These are phyloP conservation scores for Alternaria infectoria DNA, from an alignment of 2,329 filamentous ascomycete genomes.

Conservation along the genomic window DNA sequence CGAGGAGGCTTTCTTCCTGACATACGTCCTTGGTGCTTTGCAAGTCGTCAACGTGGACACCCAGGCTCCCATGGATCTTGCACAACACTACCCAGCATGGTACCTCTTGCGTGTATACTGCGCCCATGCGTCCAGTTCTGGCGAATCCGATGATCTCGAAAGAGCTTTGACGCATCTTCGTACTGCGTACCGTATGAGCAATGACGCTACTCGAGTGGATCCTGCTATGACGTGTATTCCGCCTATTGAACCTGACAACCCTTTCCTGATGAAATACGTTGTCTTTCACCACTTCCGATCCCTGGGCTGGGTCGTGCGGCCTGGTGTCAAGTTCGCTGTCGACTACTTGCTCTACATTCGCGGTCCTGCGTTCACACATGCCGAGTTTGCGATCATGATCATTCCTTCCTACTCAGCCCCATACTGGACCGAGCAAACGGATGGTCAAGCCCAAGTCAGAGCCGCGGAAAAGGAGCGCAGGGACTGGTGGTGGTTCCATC, in stretches of 20 bases:
- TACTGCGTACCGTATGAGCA: constrained; percentile 19
- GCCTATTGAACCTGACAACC: constrained; percentile 73
- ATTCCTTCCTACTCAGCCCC: constrained; percentile 79
- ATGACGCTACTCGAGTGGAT: constrained; percentile 10
- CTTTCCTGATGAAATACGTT: constrained; percentile 84
- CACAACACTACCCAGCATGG: constrained; percentile 49
- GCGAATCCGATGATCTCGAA: constrained; percentile 18
- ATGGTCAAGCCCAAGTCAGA: constrained; percentile 20
- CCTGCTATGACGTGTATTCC: constrained; percentile 13
- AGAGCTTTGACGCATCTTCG: constrained; percentile 10
- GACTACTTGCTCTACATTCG: constrained; percentile 95
- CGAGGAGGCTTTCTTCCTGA: constrained; percentile 91
- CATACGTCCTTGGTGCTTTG: constrained; percentile 79
- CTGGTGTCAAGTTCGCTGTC: constrained; percentile 91
- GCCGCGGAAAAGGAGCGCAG: constrained; percentile 52
- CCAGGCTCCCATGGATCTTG: constrained; percentile 44
- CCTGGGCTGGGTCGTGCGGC: constrained; percentile 90
- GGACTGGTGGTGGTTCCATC: constrained; percentile 85
- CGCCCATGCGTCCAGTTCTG: constrained; percentile 69
- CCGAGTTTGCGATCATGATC: constrained; percentile 87
- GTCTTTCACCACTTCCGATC: constrained; percentile 97
- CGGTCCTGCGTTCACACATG: constrained; percentile 92
- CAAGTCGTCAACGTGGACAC: constrained; percentile 62
- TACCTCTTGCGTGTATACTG: constrained; percentile 63
- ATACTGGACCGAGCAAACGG: constrained; percentile 69